Evolutionary conservation across 2,329 filamentous ascomycete genomes (phyloP).

Genomic region (Penicillium sp.): DNA sequence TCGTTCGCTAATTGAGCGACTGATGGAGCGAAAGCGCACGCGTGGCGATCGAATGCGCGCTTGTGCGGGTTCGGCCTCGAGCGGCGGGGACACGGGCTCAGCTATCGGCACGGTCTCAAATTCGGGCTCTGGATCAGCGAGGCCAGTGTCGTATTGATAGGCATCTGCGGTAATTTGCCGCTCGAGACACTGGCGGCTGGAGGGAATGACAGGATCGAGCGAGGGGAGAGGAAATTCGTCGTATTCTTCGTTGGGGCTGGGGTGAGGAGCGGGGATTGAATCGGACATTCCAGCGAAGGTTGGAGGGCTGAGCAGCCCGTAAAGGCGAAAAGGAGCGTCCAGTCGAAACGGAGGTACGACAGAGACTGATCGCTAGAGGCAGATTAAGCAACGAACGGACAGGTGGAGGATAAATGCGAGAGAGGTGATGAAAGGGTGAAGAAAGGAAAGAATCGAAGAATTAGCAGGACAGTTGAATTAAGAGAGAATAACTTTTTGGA

Average conservation of each 20-base stretch:
- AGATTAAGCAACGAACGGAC: background rate
- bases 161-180: conserved; percentile 22
- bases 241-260: conserved; percentile 28
- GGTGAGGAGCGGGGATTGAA: conserved; percentile 20
- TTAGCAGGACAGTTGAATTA: background rate
- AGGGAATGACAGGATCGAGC: background rate
- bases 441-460: background rate
- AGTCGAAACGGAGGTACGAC: background rate
- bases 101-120: background rate
- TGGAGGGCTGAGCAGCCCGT: background rate
- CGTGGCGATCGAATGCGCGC: conserved; percentile 19
- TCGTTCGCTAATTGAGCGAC: conserved; percentile 13
- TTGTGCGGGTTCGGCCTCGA: background rate
- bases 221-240: conserved; percentile 22
- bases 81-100: conserved; percentile 1
- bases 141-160: conserved; percentile 17
- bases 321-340: background rate
- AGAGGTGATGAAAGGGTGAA: background rate
- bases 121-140: conserved; percentile 8
- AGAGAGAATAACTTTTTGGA: background rate
- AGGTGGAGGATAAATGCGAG: background rate
- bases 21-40: conserved; percentile 27
- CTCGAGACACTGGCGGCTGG: conserved; percentile 19
- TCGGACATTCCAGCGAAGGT: conserved; percentile 17
- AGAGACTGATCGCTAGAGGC: background rate